These are phyloP conservation scores for Rhynchospora breviuscula DNA, from an alignment of 176 grass and related monocot genomes.

Conservation along the genomic window DNA sequence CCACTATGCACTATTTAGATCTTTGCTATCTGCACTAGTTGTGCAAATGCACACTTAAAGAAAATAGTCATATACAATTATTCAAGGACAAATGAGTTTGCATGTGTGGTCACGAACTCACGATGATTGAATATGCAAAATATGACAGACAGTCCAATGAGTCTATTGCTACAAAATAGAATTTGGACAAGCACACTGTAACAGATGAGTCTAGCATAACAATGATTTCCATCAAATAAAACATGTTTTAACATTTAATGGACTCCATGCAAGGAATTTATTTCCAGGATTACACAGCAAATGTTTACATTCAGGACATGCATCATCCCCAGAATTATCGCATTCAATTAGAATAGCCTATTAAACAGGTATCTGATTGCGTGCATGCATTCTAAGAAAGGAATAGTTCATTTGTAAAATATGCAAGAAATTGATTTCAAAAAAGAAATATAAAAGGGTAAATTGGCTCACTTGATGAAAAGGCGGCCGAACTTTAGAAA, in stretches of 20 bases:
- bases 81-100: background rate
- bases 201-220: background rate
- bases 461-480: slow-evolving; percentile 71
- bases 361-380: background rate
- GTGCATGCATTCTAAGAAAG: background rate
- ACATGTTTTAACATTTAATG: background rate
- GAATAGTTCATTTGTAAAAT: background rate
- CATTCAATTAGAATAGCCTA: background rate
- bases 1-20: background rate
- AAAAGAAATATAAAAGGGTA: slow-evolving; percentile 16
- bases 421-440: background rate
- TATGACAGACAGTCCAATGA: background rate
- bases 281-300: background rate
- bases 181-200: background rate
- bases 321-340: background rate
- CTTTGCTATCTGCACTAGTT: background rate
- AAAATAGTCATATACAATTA: background rate
- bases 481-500: slow-evolving; percentile 87
- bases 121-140: background rate
- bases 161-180: background rate
- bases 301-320: background rate
- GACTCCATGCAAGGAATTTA: background rate
- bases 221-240: background rate
- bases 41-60: too few species aligned
- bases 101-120: background rate